Conservation (phyloP, 805 yeast species). For the Cyberlindnera meyerae region DNA sequence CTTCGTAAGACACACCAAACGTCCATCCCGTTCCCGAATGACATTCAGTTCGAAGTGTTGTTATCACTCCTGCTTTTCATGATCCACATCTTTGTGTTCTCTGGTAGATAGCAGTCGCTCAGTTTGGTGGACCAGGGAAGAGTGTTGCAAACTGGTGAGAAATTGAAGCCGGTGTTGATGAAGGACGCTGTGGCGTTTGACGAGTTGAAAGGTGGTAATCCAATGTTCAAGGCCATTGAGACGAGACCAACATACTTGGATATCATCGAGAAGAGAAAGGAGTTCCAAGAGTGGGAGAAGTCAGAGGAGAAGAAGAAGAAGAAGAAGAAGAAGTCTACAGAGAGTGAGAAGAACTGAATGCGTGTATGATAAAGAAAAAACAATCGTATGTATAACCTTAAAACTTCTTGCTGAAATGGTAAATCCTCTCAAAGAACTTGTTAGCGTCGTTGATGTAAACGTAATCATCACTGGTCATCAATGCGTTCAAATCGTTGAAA, state of each 20-base stretch:
- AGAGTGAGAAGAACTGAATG: neutral
- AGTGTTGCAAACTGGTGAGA: slow-evolving; percentile 27
- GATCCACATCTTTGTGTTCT: slow-evolving; percentile 23
- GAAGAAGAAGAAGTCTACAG: neutral
- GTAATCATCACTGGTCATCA: slow-evolving; percentile 12
- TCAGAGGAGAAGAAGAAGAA: neutral
- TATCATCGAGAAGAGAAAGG: slow-evolving; percentile 39
- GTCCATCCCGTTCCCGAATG: slow-evolving; percentile 34
- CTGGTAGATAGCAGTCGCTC: slow-evolving; percentile 19
- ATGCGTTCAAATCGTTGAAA: slow-evolving; percentile 31
- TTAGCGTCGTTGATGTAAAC: slow-evolving; percentile 14
- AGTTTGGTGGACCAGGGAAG: slow-evolving; percentile 27
- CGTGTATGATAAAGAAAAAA: neutral
- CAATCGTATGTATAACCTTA: slow-evolving; percentile 2
- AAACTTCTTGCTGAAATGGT: slow-evolving; percentile 21
- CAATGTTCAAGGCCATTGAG: slow-evolving; percentile 43
- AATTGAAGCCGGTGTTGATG: slow-evolving; percentile 44
- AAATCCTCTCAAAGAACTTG: slow-evolving; percentile 19
- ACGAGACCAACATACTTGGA: slow-evolving; percentile 50
- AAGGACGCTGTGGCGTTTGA: slow-evolving; percentile 43
- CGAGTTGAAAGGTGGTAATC: slow-evolving; percentile 41
- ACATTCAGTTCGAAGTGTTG: slow-evolving; percentile 46
- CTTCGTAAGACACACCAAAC: slow-evolving; percentile 24
- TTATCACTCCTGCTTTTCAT: slow-evolving; percentile 40
- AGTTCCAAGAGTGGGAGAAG: slow-evolving; percentile 28